phyloP scores from a whole-genome alignment of 2,329 filamentous ascomycete species.

The Fusarium subglutinans region DNA sequence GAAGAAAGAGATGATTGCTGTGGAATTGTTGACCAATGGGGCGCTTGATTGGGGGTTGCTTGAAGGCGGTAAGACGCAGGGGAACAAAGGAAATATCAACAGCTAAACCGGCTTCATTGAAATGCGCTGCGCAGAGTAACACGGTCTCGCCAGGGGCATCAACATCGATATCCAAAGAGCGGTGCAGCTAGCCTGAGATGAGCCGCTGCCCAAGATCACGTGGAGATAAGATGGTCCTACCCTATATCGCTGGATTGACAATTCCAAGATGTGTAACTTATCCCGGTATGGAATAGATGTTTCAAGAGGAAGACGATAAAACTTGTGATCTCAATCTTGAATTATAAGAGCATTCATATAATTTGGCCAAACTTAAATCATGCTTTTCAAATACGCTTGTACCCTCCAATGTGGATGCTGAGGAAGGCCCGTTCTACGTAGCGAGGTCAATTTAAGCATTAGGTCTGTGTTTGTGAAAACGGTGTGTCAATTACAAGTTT shows the following conservation, averaged over 20 bases:
- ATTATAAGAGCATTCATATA: accelerated
- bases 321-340: not conserved
- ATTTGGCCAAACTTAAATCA: accelerated
- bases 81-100: conserved; percentile 26
- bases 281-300: too few species aligned
- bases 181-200: conserved; percentile 23
- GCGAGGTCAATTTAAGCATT: accelerated
- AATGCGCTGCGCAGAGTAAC: conserved; percentile 27
- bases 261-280: accelerated
- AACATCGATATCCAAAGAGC: conserved; percentile 27
- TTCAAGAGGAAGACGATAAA: not conserved
- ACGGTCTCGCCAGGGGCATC: conserved; percentile 32
- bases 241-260: not conserved
- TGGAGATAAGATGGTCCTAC: not conserved
- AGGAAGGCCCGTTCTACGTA: accelerated
- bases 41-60: not conserved
- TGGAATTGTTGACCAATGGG: conserved; percentile 11
- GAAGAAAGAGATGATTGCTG: conserved; percentile 2
- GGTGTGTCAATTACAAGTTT: too few species aligned
- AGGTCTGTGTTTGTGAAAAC: accelerated
- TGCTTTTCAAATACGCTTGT: accelerated
- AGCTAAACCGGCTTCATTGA: conserved; percentile 8
- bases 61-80: conserved; percentile 10
- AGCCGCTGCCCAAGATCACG: conserved; percentile 18
- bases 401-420: accelerated